Conservation (phyloP, 306 rosid species). For the Erythrophleum fordii region DNA sequence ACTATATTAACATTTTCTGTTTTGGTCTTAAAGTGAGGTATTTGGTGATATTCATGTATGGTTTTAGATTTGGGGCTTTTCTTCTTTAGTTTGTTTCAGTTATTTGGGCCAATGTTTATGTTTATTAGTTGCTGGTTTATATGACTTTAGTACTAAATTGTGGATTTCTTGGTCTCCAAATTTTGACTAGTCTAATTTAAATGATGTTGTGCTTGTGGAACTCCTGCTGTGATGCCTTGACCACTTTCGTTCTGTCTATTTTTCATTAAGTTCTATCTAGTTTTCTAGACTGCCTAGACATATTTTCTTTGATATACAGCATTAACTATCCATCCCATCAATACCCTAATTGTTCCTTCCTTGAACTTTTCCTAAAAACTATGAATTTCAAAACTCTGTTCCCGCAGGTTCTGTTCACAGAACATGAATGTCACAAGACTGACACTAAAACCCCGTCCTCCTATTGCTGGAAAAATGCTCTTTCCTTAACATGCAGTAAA, state of each 20-base stretch:
- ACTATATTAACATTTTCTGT: neutral
- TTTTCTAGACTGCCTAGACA: neutral
- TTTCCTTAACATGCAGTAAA: no score
- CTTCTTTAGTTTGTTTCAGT: neutral
- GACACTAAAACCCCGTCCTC: no score
- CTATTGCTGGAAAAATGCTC: neutral
- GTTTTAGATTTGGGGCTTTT: neutral
- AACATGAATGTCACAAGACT: no score
- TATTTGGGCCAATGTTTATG: neutral
- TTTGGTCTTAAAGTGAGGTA: neutral
- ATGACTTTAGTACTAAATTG: neutral
- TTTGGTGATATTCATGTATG: neutral
- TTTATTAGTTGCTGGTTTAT: neutral
- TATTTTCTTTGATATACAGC: neutral
- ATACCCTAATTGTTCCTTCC: neutral
- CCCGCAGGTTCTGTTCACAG: neutral
- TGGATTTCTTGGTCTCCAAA: neutral
- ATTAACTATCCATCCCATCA: neutral
- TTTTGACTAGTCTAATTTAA: neutral
- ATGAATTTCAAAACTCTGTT: neutral
- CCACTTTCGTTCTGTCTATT: no score
- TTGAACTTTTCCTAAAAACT: neutral
- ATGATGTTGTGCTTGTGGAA: neutral
- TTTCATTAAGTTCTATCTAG: neutral
- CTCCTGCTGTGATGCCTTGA: neutral